Evolutionary conservation across 495 filamentous ascomycete species (phyloP), one percentile per base, ranked within the genome.

Genomic region (Parmelia sp.): DNA sequence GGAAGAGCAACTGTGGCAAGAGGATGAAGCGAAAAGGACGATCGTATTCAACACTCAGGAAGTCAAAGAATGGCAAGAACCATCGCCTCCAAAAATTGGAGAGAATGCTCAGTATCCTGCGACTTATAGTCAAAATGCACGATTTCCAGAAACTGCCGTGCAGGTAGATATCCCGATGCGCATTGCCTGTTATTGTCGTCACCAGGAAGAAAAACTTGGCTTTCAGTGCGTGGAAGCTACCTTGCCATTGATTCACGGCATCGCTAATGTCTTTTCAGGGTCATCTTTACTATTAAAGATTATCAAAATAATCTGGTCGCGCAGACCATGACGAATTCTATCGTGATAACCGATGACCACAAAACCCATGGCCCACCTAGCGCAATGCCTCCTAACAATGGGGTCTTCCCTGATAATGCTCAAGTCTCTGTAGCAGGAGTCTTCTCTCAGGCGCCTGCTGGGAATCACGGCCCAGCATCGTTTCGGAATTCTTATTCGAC

Each of bases 281-380:
- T 97, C 67, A 95, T 97, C 37, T 94, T 96, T 71, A 97, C 93
- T 4, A 76, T 97, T 60, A 95, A 92, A 70, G 90, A 96, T 76
- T 82, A 87, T 66, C 70, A 81, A 60, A 86, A 84, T 70, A 84
- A 85, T 49, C 75, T 95, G 27, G 74, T 96, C 58, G 88, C 91
- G 25, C 93, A 97, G 70, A 82, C 84, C n/a, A 87, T 96, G 33
- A 91, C 90, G 8, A 83, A 84, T 40, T 87, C 90, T 1, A 94
- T 96, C 62, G 88, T 96, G 81, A 96, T 97, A 69, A 97, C 93
- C 1, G 93, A 97, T 74, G 92, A 97, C 72, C 93, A 97, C 76
- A 97, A 97, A 74, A 92, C 90, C 4, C 86, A 89, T 64, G 67
- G 75, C 17, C 67, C 77, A 60, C 72, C 74, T 2, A 70, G 69